Percentiles rank a stretch among this genome's conserved stretches.
Conservation (phyloP, 306 rosid species). For the Canavalia ensiformis region DNA sequence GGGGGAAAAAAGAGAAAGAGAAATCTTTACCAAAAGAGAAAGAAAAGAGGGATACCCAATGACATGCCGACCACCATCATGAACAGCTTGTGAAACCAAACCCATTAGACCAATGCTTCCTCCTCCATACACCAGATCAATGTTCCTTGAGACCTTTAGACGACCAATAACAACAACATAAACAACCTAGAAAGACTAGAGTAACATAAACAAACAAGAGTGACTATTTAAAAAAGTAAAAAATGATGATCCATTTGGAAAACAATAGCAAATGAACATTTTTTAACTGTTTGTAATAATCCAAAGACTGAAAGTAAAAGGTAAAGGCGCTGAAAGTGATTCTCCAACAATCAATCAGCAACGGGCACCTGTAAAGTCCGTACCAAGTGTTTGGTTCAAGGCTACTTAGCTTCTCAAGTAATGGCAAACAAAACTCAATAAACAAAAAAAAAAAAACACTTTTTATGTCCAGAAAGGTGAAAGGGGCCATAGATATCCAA, state of each 20-base stretch:
- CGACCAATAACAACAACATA: slow-evolving; percentile 40
- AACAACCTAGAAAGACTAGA: slow-evolving; percentile 34
- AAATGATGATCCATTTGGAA: slow-evolving; percentile 44
- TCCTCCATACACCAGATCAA: slow-evolving; percentile 98
- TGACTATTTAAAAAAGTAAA: slow-evolving; percentile 23
- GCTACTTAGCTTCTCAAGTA: slow-evolving; percentile 9
- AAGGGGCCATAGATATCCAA: slow-evolving; percentile 13
- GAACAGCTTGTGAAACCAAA: slow-evolving; percentile 98
- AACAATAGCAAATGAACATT: slow-evolving; percentile 29
- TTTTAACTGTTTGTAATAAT: slow-evolving; percentile 24
- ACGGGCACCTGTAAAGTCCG: slow-evolving; percentile 38
- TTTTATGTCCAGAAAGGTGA: neutral
- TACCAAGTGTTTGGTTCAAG: slow-evolving; percentile 14
- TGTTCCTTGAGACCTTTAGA: slow-evolving; percentile 87
- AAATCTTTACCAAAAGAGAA: slow-evolving; percentile 6
- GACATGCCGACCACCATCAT: slow-evolving; percentile 98
- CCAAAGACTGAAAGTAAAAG: slow-evolving; percentile 14
- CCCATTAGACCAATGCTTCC: slow-evolving; percentile 99
- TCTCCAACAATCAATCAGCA: slow-evolving; percentile 36
- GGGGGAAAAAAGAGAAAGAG: slow-evolving; percentile 29
- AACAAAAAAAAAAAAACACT: slow-evolving; percentile 5
- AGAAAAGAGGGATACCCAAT: slow-evolving; percentile 66
- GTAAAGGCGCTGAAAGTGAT: slow-evolving; percentile 30
- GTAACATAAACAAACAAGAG: slow-evolving; percentile 15
- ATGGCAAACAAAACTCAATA: slow-evolving; percentile 1